phyloP scores from a whole-genome alignment of 352 stramenopile genomes.

The Phytophthora ohioensis region DNA sequence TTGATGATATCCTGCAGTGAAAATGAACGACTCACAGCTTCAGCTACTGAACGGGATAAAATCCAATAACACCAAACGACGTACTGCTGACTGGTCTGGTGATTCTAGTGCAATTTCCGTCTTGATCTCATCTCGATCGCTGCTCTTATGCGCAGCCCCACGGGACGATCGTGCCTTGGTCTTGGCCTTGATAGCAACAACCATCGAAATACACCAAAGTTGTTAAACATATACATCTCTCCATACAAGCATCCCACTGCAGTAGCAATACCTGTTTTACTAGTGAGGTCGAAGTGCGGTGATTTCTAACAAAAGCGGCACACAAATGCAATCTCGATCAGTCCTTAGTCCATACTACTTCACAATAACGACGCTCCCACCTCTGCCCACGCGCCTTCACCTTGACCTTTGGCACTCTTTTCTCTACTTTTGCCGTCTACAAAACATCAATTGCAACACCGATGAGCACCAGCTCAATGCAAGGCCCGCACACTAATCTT shows the following conservation, averaged over 20 bases:
- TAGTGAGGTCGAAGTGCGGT: not conserved
- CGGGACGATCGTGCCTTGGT: constrained; percentile 15
- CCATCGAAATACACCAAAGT: not conserved
- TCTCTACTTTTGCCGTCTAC: constrained; percentile 13
- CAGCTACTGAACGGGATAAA: not conserved
- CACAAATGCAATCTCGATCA: not conserved
- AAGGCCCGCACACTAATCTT: not conserved
- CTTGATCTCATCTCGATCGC: constrained; percentile 21
- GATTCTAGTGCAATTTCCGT: constrained; percentile 3
- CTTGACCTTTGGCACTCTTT: constrained; percentile 19
- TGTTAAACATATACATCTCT: constrained; percentile 2
- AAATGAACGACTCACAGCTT: constrained; percentile 12
- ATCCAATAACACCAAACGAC: not conserved
- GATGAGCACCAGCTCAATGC: not conserved
- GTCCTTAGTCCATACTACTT: not conserved
- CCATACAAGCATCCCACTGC: not conserved
- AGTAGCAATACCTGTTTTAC: constrained; percentile 17
- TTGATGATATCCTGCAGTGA: constrained; percentile 70
- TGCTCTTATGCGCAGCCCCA: constrained; percentile 36
- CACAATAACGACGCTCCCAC: not conserved
- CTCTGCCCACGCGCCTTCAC: constrained; percentile 25
- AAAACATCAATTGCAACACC: not conserved
- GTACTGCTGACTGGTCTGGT: constrained; percentile 15
- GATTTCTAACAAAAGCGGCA: constrained; percentile 9
- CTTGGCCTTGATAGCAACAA: constrained; percentile 18